Evolutionary conservation across 2,329 filamentous ascomycete genomes (phyloP).

Genomic region (Chrysosphaeria jannelii): DNA sequence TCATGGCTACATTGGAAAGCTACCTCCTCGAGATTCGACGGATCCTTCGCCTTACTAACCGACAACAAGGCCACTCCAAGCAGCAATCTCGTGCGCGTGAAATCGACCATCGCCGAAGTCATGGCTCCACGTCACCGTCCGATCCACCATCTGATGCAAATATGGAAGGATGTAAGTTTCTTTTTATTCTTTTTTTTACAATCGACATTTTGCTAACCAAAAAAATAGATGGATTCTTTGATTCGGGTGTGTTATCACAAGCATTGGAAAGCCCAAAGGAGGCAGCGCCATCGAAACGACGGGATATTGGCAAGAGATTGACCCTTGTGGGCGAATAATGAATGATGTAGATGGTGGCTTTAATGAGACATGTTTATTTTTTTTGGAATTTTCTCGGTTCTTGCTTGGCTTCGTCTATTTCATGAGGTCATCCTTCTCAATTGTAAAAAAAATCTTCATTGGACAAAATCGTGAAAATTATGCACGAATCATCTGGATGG

Average conservation of each 20-base stretch:
- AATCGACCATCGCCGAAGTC: constrained; percentile 18
- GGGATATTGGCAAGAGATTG: constrained; percentile 48
- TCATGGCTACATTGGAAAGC: constrained; percentile 65
- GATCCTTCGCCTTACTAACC: constrained; percentile 38
- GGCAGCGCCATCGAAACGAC: constrained; percentile 24
- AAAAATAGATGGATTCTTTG: constrained; percentile 74
- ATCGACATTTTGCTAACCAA: constrained; percentile 3
- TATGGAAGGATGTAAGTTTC: constrained; percentile 59
- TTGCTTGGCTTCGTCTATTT: too few relatives aligned
- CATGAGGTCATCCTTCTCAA: too few relatives aligned
- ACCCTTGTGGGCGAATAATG: constrained; percentile 33
- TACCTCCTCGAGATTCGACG: constrained; percentile 80
- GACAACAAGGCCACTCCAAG: constrained; percentile 14
- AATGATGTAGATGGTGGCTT: too few relatives aligned
- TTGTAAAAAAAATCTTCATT: too few relatives aligned
- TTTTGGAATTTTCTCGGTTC: too few relatives aligned
- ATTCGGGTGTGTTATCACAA: constrained; percentile 78
- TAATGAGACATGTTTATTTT: too few relatives aligned
- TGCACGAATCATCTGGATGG: too few relatives aligned
- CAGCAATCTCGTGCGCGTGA: constrained; percentile 20
- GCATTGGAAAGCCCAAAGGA: constrained; percentile 47
- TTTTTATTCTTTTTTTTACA: constrained; percentile 2
- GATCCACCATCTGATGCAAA: constrained; percentile 38
- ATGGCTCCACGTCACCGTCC: constrained; percentile 10
- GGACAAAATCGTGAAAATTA: too few relatives aligned